Evolutionary conservation across 306 rosid genomes (phyloP).

Genomic region (Acacia acuminata): DNA sequence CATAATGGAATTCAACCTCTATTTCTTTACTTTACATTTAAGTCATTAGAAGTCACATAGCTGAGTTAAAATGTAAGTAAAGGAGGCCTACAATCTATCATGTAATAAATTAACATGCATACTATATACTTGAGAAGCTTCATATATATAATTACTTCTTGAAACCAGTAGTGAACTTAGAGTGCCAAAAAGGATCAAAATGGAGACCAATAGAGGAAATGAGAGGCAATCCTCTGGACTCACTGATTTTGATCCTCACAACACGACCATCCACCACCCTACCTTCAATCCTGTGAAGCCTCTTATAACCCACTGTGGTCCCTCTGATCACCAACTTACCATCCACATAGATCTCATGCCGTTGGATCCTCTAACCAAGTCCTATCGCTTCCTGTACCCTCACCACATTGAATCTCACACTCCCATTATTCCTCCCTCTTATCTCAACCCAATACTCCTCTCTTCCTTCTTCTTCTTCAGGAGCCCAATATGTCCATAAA

Average conservation of each 20-base stretch:
- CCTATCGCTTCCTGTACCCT: constrained; percentile 93
- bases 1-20: background rate
- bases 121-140: background rate
- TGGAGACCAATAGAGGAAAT: constrained; percentile 84
- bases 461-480: constrained; percentile 3
- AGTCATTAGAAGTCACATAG: background rate
- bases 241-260: constrained; percentile 56
- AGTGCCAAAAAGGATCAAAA: constrained; percentile 82
- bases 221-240: constrained; percentile 69
- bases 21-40: background rate
- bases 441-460: constrained; percentile 72
- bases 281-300: constrained; percentile 72
- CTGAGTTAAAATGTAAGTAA: background rate
- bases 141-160: background rate
- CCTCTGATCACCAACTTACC: constrained; percentile 51
- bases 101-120: background rate
- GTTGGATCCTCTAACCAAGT: constrained; percentile 81
- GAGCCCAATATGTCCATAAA: constrained; percentile 87
- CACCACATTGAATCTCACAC: constrained; percentile 73
- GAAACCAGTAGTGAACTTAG: constrained; percentile 22
- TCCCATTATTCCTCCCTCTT: constrained; percentile 24
- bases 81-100: background rate
- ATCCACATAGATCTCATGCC: constrained; percentile 68
- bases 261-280: constrained; percentile 50
- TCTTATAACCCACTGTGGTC: constrained; percentile 84